These are phyloP conservation scores for Aulographum hederae DNA, from an alignment of 2,329 filamentous ascomycete genomes.

Conservation along the genomic window DNA sequence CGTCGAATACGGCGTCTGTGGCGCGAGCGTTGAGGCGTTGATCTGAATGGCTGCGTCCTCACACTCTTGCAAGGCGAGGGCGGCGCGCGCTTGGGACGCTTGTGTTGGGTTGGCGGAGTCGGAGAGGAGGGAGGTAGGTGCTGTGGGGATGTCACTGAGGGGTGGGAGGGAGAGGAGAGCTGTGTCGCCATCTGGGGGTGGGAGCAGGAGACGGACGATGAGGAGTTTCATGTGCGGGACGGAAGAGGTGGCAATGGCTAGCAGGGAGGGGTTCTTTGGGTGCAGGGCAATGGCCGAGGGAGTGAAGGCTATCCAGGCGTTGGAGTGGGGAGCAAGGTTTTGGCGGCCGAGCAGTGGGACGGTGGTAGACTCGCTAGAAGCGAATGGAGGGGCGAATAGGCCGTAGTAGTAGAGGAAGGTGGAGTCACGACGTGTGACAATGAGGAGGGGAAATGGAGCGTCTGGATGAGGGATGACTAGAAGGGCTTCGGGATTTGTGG, in stretches of 20 bases:
- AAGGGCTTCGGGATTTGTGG: conserved; percentile 39
- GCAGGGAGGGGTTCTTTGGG: conserved; percentile 33
- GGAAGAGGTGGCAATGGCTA: conserved; percentile 41
- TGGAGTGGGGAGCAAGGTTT: conserved; percentile 42
- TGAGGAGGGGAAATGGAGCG: conserved; percentile 25
- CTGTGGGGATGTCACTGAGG: too few species aligned
- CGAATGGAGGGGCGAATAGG: conserved; percentile 9
- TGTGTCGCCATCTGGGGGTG: conserved; percentile 12
- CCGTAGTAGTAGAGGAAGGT: conserved; percentile 39
- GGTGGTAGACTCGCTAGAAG: conserved; percentile 7
- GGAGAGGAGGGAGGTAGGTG: not conserved
- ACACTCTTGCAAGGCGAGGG: conserved; percentile 32
- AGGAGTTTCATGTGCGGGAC: conserved; percentile 45
- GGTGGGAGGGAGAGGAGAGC: not conserved
- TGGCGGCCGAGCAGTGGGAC: conserved; percentile 33
- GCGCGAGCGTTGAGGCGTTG: conserved; percentile 39
- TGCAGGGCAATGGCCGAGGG: conserved; percentile 37
- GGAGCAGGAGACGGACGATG: conserved; percentile 37
- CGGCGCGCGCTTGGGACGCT: conserved; percentile 31
- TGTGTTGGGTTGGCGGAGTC: conserved; percentile 20
- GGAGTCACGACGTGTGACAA: conserved; percentile 38
- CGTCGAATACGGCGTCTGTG: conserved; percentile 46
- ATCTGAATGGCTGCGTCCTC: conserved; percentile 42
- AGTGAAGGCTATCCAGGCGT: conserved; percentile 45
- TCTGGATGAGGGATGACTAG: conserved; percentile 33